phyloP scores from a whole-genome alignment of 148 eudicot species.

The Salicornia ramosissima region DNA sequence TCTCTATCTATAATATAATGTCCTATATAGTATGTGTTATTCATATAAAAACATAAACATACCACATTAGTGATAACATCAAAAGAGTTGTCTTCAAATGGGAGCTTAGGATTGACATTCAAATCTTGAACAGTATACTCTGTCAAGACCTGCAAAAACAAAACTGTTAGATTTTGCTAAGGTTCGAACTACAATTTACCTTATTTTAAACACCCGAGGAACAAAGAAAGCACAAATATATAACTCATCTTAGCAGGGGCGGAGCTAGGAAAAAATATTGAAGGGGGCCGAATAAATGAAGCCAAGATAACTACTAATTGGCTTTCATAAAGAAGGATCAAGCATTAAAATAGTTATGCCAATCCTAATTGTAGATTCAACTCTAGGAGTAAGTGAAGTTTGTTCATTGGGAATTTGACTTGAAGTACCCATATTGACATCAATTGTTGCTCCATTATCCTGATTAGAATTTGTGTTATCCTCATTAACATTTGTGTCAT shows the following conservation, averaged over 20 bases:
- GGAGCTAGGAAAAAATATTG: no score
- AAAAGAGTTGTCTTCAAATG: constrained; percentile 77
- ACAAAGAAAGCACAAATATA: not conserved
- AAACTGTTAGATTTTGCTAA: not conserved
- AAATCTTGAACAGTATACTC: constrained; percentile 91
- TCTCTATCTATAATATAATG: not conserved
- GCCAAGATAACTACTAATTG: no score
- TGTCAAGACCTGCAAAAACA: constrained; percentile 63
- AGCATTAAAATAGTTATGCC: no score
- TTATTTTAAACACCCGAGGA: not conserved
- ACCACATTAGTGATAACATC: constrained; percentile 98
- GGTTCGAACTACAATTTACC: not conserved
- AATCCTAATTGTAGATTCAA: no score
- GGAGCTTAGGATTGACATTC: constrained; percentile 76
- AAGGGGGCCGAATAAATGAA: no score
- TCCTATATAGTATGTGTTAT: not conserved
- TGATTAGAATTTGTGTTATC: no score
- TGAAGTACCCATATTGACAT: no score
- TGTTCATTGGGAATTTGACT: no score
- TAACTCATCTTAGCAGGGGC: not conserved
- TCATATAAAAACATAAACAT: constrained; percentile 19
- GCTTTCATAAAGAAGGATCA: no score
- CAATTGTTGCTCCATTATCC: no score
- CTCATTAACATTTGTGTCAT: no score
- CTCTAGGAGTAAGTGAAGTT: no score